These are phyloP conservation scores for Colletotrichum sp. DNA, from an alignment of 2,329 filamentous ascomycete genomes.

Conservation along the genomic window DNA sequence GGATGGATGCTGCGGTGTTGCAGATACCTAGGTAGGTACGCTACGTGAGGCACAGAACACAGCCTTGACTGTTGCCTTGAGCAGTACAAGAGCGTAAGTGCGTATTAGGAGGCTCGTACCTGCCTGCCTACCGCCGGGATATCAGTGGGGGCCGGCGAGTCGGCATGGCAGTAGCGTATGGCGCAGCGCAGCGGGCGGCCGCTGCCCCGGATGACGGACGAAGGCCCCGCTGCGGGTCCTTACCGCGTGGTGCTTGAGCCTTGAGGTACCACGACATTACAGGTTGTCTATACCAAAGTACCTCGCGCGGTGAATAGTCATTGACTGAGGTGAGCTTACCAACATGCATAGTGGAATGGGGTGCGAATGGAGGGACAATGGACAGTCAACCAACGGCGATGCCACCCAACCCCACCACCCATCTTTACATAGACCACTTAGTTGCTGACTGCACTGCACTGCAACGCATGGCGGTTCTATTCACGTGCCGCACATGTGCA, in stretches of 20 bases:
- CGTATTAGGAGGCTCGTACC: neutral
- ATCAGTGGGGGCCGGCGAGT: neutral
- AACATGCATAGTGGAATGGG: neutral
- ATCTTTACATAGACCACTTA: neutral
- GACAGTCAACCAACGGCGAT: neutral
- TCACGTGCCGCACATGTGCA: neutral
- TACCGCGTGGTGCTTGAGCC: neutral
- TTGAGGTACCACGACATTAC: neutral
- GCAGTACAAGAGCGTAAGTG: neutral
- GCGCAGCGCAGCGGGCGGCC: conserved; percentile 4
- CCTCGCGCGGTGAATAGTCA: neutral
- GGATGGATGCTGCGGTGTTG: neutral
- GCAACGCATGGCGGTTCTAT: neutral
- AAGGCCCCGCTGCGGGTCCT: neutral
- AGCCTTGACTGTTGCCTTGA: neutral
- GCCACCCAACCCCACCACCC: neutral
- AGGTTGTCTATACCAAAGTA: neutral
- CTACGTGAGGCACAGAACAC: neutral
- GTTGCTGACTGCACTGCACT: neutral
- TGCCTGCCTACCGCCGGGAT: neutral
- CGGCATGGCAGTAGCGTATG: neutral
- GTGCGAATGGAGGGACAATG: neutral
- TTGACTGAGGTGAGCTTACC: neutral
- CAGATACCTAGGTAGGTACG: neutral
- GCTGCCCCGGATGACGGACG: neutral